These are phyloP conservation scores for Margaritispora aquatica DNA, from an alignment of 495 filamentous ascomycete species.

Conservation along the genomic window DNA sequence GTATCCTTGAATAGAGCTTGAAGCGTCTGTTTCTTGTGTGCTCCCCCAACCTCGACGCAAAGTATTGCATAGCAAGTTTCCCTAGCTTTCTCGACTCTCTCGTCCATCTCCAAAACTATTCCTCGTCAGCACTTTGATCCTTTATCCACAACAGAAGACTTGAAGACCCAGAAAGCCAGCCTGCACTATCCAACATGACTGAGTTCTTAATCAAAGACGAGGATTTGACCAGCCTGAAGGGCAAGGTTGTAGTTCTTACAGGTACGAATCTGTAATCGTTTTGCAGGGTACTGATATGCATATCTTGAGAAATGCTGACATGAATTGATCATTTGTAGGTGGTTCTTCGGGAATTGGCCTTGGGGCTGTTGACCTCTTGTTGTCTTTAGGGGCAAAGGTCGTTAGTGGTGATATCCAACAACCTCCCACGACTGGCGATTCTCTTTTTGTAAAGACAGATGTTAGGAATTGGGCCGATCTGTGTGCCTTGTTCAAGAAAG, in stretches of 20 bases:
- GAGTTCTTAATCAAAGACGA: conserved; percentile 28
- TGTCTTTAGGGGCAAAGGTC: conserved; percentile 38
- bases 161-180: neutral
- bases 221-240: conserved; percentile 31
- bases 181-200: conserved; percentile 20
- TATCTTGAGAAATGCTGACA: neutral
- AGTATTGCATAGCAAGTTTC: too few species aligned
- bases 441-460: conserved; percentile 32
- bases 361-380: conserved; percentile 38
- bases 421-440: conserved; percentile 14
- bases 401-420: conserved; percentile 35
- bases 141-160: neutral
- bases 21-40: too few species aligned
- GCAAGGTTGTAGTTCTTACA: conserved; percentile 42
- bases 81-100: too few species aligned
- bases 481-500: conserved; percentile 33
- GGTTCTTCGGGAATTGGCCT: conserved; percentile 45
- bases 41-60: too few species aligned
- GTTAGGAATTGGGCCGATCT: conserved; percentile 38
- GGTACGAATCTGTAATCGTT: conserved; percentile 26
- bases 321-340: conserved; percentile 28
- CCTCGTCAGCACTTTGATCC: neutral
- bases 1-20: too few species aligned
- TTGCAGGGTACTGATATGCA: neutral
- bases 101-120: too few species aligned